Conservation (phyloP, 192 early-diverging fungal genomes). For the Tieghemiomyces parasiticus region DNA sequence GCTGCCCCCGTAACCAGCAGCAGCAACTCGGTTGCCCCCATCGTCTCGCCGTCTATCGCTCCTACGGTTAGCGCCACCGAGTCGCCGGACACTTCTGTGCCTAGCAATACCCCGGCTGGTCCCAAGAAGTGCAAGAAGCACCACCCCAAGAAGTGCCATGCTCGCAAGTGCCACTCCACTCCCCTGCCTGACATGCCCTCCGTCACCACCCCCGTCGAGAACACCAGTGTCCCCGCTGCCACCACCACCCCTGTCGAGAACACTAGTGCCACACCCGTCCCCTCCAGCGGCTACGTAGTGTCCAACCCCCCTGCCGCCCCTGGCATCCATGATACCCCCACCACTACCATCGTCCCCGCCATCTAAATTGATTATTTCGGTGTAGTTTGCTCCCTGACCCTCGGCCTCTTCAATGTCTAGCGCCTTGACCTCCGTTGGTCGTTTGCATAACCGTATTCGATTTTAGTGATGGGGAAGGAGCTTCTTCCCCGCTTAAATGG, state of each 20-base stretch:
- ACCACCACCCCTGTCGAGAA: neutral
- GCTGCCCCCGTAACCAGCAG: neutral
- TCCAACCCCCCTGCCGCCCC: neutral
- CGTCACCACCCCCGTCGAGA: neutral
- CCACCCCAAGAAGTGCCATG: no score
- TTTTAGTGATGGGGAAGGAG: no score
- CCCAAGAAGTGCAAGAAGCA: no score
- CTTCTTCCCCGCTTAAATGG: no score
- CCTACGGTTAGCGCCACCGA: no score
- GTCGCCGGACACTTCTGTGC: no score
- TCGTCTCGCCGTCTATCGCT: neutral
- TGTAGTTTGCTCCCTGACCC: neutral
- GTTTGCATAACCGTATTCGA: no score
- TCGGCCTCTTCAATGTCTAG: neutral
- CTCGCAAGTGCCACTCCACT: no score
- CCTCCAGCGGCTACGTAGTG: neutral
- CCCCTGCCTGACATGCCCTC: no score
- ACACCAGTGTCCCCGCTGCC: neutral
- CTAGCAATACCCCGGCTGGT: no score
- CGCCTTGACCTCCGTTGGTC: neutral
- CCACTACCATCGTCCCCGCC: neutral
- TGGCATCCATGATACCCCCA: neutral
- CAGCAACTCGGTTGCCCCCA: no score
- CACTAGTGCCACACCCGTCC: neutral
- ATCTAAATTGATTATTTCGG: neutral